These are phyloP conservation scores for Pythium guiyangense DNA, from an alignment of 352 stramenopile genomes.

Conservation along the genomic window DNA sequence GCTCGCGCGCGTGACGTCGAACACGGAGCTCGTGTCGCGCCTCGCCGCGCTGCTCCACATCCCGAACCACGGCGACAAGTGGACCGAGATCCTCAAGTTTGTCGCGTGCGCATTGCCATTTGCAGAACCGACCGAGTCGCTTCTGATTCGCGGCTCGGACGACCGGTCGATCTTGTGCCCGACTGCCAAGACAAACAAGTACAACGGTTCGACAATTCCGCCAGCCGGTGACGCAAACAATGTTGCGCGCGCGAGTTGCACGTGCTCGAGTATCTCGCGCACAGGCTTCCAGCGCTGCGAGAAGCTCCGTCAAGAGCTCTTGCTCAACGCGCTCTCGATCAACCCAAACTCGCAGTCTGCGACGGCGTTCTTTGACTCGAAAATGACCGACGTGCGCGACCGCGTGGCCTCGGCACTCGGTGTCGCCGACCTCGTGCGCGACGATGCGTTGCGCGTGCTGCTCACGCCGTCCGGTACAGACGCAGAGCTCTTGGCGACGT, in stretches of 20 bases:
- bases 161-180: slow-evolving; percentile 76
- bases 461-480: slow-evolving; percentile 85
- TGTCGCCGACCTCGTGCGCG: slow-evolving; percentile 43
- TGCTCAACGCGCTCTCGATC: slow-evolving; percentile 81
- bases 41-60: slow-evolving; percentile 66
- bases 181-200: slow-evolving; percentile 85
- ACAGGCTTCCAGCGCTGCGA: slow-evolving; percentile 62
- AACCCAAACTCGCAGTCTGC: slow-evolving; percentile 72
- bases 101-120: slow-evolving; percentile 71
- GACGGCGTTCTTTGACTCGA: slow-evolving; percentile 56
- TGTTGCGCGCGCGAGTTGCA: slow-evolving; percentile 80
- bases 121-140: slow-evolving; percentile 78
- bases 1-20: slow-evolving; percentile 48
- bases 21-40: slow-evolving; percentile 56
- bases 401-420: slow-evolving; percentile 56
- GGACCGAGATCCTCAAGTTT: slow-evolving; percentile 78
- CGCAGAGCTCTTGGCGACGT: slow-evolving; percentile 78
- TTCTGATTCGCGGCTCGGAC: slow-evolving; percentile 81
- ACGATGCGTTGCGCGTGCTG: slow-evolving; percentile 48
- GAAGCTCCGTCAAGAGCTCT: slow-evolving; percentile 60
- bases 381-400: slow-evolving; percentile 52
- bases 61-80: slow-evolving; percentile 62
- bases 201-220: slow-evolving; percentile 76
- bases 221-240: slow-evolving; percentile 20
- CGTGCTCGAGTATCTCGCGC: slow-evolving; percentile 73